Evolutionary conservation across 371 early-diverging fungal species (phyloP).

Genomic region (Mucor velutinosus): DNA sequence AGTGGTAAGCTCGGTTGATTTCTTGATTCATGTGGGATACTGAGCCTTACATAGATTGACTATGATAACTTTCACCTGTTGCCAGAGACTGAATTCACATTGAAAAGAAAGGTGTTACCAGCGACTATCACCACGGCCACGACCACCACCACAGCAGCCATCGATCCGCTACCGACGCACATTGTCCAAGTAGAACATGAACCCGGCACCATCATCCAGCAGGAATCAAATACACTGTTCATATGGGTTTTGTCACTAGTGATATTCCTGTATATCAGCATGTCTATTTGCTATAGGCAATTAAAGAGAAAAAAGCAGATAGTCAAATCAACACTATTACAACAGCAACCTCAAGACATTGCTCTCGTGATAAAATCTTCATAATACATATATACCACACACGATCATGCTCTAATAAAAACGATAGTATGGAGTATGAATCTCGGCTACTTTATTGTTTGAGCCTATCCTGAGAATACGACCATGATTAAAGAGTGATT

Average conservation of each 20-base stretch:
- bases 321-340: background rate
- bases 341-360: background rate
- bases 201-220: slow-evolving; percentile 12
- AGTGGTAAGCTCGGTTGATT: slow-evolving; percentile 35
- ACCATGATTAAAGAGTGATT: background rate
- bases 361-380: background rate
- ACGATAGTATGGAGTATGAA: background rate
- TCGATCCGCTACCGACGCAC: background rate
- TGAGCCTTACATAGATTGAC: slow-evolving; percentile 33
- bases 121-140: too few species aligned
- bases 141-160: too few species aligned
- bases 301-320: slow-evolving; percentile 4
- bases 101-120: slow-evolving; percentile 19
- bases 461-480: background rate
- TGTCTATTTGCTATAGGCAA: slow-evolving; percentile 29
- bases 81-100: slow-evolving; percentile 38
- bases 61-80: slow-evolving; percentile 50
- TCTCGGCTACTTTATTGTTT: slow-evolving; percentile 1
- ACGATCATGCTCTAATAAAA: background rate
- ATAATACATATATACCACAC: background rate
- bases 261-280: slow-evolving; percentile 27
- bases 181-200: slow-evolving; percentile 20
- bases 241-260: slow-evolving; percentile 27
- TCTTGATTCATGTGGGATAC: background rate
- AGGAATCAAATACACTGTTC: slow-evolving; percentile 31